These are phyloP conservation scores for Acanthamoeba triangularis DNA, from an alignment of 208 protist species.

Conservation along the genomic window DNA sequence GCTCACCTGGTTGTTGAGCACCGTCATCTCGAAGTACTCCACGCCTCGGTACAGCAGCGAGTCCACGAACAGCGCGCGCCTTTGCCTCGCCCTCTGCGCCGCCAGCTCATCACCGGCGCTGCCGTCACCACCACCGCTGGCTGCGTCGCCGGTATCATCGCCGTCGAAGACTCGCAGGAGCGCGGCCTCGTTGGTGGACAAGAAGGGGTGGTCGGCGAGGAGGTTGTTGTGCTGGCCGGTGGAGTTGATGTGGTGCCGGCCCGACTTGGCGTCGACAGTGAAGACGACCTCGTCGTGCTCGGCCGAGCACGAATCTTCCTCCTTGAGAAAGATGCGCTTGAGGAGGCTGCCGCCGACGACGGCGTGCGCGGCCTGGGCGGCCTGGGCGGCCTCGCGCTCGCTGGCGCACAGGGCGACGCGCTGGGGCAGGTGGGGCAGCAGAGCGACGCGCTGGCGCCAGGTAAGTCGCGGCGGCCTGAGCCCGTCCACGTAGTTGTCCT, in stretches of 20 bases:
- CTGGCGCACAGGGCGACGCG: neutral
- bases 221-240: neutral
- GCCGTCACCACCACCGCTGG: neutral
- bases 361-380: neutral
- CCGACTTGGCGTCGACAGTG: neutral
- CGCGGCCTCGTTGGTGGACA: neutral
- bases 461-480: neutral
- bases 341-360: neutral
- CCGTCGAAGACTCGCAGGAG: neutral
- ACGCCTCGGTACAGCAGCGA: neutral
- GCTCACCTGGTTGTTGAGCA: neutral
- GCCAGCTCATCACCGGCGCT: neutral
- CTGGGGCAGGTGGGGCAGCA: neutral
- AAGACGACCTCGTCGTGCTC: neutral
- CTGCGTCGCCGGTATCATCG: neutral
- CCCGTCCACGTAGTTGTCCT: neutral
- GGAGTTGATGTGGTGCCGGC: neutral
- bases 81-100: neutral
- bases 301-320: neutral
- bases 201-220: slow-evolving; percentile 22
- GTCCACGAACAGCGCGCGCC: neutral
- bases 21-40: slow-evolving; percentile 57
- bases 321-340: neutral
- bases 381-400: neutral
- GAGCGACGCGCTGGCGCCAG: neutral